Evolutionary conservation across 306 rosid species (phyloP).

Genomic region (Acmispon strigosus): DNA sequence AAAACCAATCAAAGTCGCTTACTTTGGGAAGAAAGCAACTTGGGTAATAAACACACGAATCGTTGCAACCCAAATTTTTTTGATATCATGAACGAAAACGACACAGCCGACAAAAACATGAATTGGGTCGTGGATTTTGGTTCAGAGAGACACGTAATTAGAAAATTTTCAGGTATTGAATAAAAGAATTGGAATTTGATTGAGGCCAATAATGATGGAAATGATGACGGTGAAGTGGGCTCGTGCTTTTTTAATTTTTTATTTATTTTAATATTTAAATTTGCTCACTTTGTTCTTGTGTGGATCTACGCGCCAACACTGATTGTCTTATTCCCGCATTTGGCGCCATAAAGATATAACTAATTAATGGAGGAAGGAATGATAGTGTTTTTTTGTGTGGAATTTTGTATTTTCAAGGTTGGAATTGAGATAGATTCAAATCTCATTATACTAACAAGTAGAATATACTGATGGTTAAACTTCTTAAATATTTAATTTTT

Average conservation of each 20-base stretch:
- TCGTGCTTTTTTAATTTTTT: background rate
- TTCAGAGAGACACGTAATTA: background rate
- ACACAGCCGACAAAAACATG: constrained; percentile 23
- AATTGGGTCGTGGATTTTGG: constrained; percentile 22
- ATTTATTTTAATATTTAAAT: background rate
- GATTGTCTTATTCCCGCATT: constrained; percentile 15
- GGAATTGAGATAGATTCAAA: too few relatives aligned
- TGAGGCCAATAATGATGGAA: constrained; percentile 13
- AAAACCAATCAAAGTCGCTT: constrained; percentile 27
- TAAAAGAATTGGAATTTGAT: constrained; percentile 1
- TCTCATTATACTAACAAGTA: too few relatives aligned
- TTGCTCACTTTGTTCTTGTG: background rate
- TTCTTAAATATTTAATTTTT: too few relatives aligned
- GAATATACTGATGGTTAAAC: too few relatives aligned
- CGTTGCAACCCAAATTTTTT: background rate
- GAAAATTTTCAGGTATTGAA: background rate
- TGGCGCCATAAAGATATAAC: constrained; percentile 27
- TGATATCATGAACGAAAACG: constrained; percentile 22
- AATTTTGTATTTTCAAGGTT: too few relatives aligned
- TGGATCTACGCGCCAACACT: constrained; percentile 20
- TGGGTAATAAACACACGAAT: constrained; percentile 1
- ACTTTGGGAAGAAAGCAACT: constrained; percentile 24
- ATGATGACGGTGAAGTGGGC: constrained; percentile 16
- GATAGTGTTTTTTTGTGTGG: too few relatives aligned
- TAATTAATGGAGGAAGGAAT: background rate